A percentile compares a stretch with the other conserved stretches of the same genome.
phyloP scores from a whole-genome alignment of 1,284 basidiomycete genomes.

The Cutaneotrichosporon sp. region DNA sequence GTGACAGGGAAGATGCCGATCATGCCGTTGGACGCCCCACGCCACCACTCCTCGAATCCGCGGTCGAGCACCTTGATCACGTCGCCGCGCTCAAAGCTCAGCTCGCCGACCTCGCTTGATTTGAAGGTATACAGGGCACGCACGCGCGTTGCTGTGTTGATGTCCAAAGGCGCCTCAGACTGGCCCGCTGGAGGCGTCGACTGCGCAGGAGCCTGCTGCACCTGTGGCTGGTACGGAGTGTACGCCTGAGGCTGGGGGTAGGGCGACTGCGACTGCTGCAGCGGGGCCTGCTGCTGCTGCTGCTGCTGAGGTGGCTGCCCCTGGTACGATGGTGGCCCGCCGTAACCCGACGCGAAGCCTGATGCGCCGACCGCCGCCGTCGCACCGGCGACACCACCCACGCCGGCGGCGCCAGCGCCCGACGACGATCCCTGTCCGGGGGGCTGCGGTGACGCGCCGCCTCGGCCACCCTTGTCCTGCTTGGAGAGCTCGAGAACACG shows the following conservation, averaged over 20 bases:
- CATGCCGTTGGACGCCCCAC: constrained; percentile 83
- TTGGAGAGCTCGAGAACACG: constrained; percentile 82
- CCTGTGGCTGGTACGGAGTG: neutral
- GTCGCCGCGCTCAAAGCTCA: constrained; percentile 89
- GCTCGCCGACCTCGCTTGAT: constrained; percentile 81
- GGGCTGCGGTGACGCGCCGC: neutral
- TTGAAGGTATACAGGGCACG: constrained; percentile 87
- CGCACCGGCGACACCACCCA: neutral
- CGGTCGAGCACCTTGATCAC: constrained; percentile 93
- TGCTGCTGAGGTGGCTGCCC: constrained; percentile 14
- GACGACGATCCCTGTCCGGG: constrained; percentile 13
- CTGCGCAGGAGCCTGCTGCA: constrained; percentile 29
- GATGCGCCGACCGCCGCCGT: constrained; percentile 3
- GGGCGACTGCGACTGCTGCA: constrained; percentile 10
- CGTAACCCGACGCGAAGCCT: neutral
- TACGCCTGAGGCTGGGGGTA: neutral
- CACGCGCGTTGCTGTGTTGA: constrained; percentile 65
- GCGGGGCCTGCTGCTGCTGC: constrained; percentile 19
- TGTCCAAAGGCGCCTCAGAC: constrained; percentile 36
- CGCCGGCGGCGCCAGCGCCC: neutral
- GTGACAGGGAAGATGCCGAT: constrained; percentile 98
- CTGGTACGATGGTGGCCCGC: too few relatives aligned
- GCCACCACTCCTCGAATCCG: constrained; percentile 97
- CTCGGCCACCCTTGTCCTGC: constrained; percentile 69
- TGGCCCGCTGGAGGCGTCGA: too few relatives aligned